phyloP scores from a whole-genome alignment of 164 flowering plant species.

The Chimonanthus salicifolius region DNA sequence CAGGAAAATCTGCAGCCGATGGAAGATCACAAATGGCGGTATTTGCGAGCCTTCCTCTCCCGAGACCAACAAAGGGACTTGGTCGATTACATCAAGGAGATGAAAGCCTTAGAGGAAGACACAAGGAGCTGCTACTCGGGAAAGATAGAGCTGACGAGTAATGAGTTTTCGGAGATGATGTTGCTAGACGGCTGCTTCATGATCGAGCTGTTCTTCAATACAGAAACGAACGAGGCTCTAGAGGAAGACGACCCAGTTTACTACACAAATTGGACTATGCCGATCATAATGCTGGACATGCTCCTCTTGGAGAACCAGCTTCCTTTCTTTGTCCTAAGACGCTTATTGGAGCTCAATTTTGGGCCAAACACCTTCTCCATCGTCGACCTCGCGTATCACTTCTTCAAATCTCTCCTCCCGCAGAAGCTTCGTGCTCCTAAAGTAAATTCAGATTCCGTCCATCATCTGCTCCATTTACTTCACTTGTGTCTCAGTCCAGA shows the following conservation, averaged over 20 bases:
- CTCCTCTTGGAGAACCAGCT: constrained; percentile 8
- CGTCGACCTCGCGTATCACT: not conserved
- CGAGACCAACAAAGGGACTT: not conserved
- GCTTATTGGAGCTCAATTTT: not conserved
- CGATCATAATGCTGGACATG: not conserved
- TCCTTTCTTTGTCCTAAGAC: constrained; percentile 5
- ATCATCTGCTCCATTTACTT: constrained; percentile 2
- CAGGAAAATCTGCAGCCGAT: not conserved
- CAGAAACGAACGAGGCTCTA: not conserved
- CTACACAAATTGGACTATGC: not conserved
- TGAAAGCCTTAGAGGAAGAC: not conserved
- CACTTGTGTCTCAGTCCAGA: not conserved
- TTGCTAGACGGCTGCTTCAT: constrained; percentile 1
- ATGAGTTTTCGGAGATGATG: constrained; percentile 2
- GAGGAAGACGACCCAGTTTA: not conserved
- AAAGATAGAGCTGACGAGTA: not conserved
- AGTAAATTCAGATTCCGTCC: not conserved
- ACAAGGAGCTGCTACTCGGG: constrained; percentile 1
- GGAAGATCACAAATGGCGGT: constrained; percentile 2
- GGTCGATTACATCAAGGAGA: not conserved
- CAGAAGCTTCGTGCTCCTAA: too few species aligned
- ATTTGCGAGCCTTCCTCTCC: not conserved
- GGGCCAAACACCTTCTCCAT: not conserved
- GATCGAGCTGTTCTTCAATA: not conserved
- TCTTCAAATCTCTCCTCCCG: not conserved